phyloP scores from a whole-genome alignment of 139 green algal species.

The Tetraselmis chui region DNA sequence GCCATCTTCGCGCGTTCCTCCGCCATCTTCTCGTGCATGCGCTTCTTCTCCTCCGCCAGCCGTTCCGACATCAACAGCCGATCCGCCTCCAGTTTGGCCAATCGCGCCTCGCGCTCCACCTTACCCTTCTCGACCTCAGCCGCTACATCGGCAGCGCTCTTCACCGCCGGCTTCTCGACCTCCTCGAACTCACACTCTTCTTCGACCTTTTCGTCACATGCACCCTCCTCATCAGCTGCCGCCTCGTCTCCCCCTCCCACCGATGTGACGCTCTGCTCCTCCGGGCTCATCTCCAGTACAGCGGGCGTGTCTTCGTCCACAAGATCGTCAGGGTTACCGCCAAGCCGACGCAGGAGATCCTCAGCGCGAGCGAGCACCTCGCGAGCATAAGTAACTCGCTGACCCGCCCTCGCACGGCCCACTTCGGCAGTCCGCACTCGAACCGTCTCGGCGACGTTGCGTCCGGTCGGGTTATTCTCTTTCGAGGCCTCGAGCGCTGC shows the following conservation, averaged over 20 bases:
- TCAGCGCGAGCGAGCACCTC: not conserved
- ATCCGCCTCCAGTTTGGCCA: not conserved
- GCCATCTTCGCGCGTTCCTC: not conserved
- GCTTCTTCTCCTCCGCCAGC: conserved; percentile 1
- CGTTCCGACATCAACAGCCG: not conserved
- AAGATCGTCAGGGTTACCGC: not conserved
- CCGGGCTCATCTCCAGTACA: no score
- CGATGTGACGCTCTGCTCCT: no score
- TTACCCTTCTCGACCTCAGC: not conserved
- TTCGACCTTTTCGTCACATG: not conserved
- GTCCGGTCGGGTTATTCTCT: not conserved
- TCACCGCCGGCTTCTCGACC: not conserved
- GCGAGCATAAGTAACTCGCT: not conserved
- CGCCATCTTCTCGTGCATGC: not conserved
- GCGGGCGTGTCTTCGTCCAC: not conserved
- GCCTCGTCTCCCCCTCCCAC: not conserved
- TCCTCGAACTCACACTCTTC: not conserved
- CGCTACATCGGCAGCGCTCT: not conserved
- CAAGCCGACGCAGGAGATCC: not conserved
- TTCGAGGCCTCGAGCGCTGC: not conserved
- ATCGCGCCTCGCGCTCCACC: not conserved
- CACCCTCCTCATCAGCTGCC: not conserved
- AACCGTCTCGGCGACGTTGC: not conserved
- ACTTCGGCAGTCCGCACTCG: not conserved
- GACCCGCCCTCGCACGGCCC: no score